phyloP scores from a whole-genome alignment of 139 green algal genomes.

The Parachlorella kessleri region DNA sequence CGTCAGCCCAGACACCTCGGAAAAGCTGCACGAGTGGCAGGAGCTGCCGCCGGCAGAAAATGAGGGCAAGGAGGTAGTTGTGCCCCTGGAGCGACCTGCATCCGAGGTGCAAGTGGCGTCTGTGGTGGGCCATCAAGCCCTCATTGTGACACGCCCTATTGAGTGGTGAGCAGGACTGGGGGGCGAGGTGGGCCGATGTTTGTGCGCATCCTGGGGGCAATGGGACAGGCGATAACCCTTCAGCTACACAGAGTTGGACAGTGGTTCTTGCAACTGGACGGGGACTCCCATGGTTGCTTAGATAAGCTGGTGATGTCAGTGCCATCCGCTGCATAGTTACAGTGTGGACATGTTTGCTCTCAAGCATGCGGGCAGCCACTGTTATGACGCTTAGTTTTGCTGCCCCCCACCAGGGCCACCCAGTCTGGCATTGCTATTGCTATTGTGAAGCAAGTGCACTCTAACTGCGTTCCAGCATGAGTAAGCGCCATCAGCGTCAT shows the following conservation, averaged over 20 bases:
- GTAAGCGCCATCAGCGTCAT: neutral
- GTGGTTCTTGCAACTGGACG: neutral
- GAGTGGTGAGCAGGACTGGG: constrained; percentile 71
- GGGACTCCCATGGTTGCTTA: neutral
- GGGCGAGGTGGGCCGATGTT: too few relatives aligned
- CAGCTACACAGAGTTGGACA: too few relatives aligned
- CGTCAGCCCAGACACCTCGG: too few relatives aligned
- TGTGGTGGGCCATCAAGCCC: constrained; percentile 61
- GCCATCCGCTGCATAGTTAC: neutral
- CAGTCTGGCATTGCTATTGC: neutral
- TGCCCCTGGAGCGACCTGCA: neutral
- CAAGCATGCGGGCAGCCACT: too few relatives aligned
- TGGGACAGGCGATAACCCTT: too few relatives aligned
- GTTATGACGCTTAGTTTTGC: too few relatives aligned
- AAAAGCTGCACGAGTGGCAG: too few relatives aligned
- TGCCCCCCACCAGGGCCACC: too few relatives aligned
- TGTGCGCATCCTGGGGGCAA: too few relatives aligned
- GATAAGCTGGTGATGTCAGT: neutral
- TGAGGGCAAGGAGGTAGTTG: neutral
- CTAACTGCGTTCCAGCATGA: neutral
- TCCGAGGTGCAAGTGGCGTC: constrained; percentile 10
- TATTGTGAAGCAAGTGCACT: neutral
- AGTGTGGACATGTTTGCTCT: too few relatives aligned
- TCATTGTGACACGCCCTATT: constrained; percentile 72
- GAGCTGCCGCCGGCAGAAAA: too few relatives aligned